Conservation (phyloP, 345 rosid species). For the Aquilaria malaccensis region DNA sequence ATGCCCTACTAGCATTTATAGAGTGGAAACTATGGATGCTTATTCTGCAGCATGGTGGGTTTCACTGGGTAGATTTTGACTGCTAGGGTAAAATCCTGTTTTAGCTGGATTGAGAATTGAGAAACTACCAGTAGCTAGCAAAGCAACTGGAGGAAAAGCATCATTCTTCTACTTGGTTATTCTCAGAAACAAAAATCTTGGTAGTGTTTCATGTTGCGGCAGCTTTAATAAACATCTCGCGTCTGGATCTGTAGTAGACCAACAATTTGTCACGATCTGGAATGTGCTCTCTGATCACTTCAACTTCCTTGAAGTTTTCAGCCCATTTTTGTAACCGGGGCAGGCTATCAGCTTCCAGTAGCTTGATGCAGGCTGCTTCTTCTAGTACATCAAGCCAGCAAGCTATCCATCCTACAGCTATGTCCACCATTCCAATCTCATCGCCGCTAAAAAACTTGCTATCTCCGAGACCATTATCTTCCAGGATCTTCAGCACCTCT, state of each 20-base stretch:
- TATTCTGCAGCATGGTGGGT: no score
- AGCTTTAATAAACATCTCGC: constrained; percentile 19
- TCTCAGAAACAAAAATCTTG: no score
- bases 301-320: constrained; percentile 20
- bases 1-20: no score
- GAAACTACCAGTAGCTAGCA: no score
- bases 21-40: no score
- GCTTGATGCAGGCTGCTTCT: constrained; percentile 19
- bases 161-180: no score
- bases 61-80: no score
- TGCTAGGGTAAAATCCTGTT: no score
- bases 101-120: no score
- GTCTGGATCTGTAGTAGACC: constrained; percentile 10
- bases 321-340: constrained; percentile 25
- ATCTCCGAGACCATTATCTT: constrained; percentile 17
- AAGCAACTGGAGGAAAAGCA: no score
- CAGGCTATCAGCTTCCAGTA: constrained; percentile 19
- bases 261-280: constrained; percentile 18
- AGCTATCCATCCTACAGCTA: constrained; percentile 30
- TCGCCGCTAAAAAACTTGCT: constrained; percentile 26
- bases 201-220: constrained; percentile 8
- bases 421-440: constrained; percentile 15
- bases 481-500: constrained; percentile 12
- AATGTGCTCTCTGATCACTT: constrained; percentile 17
- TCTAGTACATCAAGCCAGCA: constrained; percentile 20